A percentile compares a stretch with the other conserved stretches of the same genome.
These are phyloP conservation scores for Russula virescens DNA, from an alignment of 768 basidiomycete species.

Conservation along the genomic window DNA sequence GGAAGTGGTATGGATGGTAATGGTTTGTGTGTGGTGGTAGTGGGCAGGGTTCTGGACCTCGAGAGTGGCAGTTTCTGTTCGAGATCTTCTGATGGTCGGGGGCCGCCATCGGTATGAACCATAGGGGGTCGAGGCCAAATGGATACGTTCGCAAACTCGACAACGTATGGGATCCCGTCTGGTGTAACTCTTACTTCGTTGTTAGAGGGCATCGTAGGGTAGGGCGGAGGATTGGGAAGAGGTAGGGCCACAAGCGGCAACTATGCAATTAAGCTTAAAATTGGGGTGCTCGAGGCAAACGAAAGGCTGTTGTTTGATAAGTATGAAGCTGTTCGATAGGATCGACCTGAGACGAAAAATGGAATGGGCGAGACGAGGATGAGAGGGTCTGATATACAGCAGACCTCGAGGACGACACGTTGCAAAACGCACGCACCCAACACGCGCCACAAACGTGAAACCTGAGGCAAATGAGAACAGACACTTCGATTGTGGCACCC, in stretches of 20 bases:
- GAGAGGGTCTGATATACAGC: constrained; percentile 4
- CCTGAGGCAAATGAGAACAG: neutral
- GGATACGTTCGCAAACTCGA: constrained; percentile 33
- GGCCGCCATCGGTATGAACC: neutral
- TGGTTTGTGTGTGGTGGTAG: constrained; percentile 16
- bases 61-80: neutral
- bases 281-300: constrained; percentile 10
- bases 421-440: constrained; percentile 7
- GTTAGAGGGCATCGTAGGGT: constrained; percentile 24
- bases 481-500: neutral
- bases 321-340: constrained; percentile 4
- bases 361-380: neutral
- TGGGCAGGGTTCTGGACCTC: constrained; percentile 22
- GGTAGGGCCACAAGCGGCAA: neutral
- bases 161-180: constrained; percentile 34
- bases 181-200: constrained; percentile 31
- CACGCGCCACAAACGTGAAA: constrained; percentile 1
- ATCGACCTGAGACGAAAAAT: constrained; percentile 10
- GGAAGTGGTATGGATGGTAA: constrained; percentile 18
- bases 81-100: constrained; percentile 1
- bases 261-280: constrained; percentile 14
- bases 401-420: constrained; percentile 21
- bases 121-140: constrained; percentile 27
- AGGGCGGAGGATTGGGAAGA: constrained; percentile 1
- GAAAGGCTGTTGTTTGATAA: constrained; percentile 5